A percentile compares a stretch with the other conserved stretches of the same genome.
Evolutionary conservation across 805 yeast genomes (phyloP).

Genomic region (Ogataea methanolica): DNA sequence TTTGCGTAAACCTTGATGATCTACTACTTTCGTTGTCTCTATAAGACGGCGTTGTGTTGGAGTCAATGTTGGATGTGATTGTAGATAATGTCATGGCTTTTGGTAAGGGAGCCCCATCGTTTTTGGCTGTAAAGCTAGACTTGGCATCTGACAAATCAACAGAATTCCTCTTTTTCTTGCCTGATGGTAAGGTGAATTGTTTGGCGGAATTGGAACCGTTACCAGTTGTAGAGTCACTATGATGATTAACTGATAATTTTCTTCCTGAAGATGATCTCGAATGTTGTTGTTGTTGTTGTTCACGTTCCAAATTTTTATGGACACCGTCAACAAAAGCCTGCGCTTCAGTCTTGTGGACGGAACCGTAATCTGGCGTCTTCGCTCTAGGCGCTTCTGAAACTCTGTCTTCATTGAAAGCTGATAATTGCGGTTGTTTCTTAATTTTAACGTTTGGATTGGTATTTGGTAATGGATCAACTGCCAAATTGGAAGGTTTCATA

Average conservation of each 20-base stretch:
- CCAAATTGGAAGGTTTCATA: conserved; percentile 58
- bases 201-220: conserved; percentile 1
- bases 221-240: neutral
- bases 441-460: conserved; percentile 63
- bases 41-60: no score
- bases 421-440: conserved; percentile 47
- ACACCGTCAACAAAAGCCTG: conserved; percentile 35
- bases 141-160: conserved; percentile 23
- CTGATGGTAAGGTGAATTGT: conserved; percentile 17
- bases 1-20: no score
- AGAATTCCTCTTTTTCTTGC: conserved; percentile 13
- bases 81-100: neutral
- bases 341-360: conserved; percentile 42
- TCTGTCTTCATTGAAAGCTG: neutral
- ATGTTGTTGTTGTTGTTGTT: conserved; percentile 1
- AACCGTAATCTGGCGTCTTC: conserved; percentile 18
- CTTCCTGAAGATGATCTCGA: neutral
- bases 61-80: neutral
- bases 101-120: conserved; percentile 15
- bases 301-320: conserved; percentile 23
- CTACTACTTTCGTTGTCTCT: no score
- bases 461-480: conserved; percentile 65
- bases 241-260: neutral
- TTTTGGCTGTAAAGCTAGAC: conserved; percentile 4
- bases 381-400: conserved; percentile 8